A percentile compares a stretch with the other conserved stretches of the same genome.
Evolutionary conservation across 768 basidiomycete genomes (phyloP).

Genomic region (Russula griseocarnosa): DNA sequence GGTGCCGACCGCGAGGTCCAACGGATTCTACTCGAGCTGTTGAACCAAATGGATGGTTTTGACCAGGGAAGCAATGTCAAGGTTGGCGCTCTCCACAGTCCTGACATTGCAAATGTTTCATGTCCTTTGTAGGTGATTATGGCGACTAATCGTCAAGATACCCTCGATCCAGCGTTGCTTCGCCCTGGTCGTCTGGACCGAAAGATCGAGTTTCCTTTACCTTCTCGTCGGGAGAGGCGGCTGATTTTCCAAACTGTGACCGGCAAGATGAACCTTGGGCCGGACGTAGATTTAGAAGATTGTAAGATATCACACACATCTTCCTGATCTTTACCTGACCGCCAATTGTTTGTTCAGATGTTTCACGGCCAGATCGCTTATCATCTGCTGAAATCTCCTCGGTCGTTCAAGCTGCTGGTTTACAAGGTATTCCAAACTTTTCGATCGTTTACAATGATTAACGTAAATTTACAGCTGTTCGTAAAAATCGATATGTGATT

Average conservation of each 20-base stretch:
- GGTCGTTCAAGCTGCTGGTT: constrained; percentile 93
- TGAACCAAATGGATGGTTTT: constrained; percentile 99
- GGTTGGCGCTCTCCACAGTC: constrained; percentile 43
- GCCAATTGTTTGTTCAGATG: constrained; percentile 53
- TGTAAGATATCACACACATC: constrained; percentile 46
- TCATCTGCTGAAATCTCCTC: constrained; percentile 95
- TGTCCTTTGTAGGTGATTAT: constrained; percentile 80
- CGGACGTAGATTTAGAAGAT: constrained; percentile 97
- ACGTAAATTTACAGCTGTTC: constrained; percentile 60
- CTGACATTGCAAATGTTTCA: background rate
- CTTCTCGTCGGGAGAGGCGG: constrained; percentile 90
- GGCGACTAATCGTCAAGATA: constrained; percentile 99
- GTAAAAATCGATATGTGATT: constrained; percentile 98
- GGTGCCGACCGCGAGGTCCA: constrained; percentile 99
- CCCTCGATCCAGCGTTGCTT: constrained; percentile 93
- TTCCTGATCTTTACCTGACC: background rate
- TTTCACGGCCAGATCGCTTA: constrained; percentile 92
- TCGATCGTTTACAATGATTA: background rate
- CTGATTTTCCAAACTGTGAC: constrained; percentile 98
- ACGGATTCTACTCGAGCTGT: constrained; percentile 91
- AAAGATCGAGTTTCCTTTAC: constrained; percentile 98
- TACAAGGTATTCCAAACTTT: constrained; percentile 63
- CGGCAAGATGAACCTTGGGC: constrained; percentile 94
- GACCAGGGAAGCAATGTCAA: constrained; percentile 99
- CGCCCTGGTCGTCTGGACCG: constrained; percentile 96